Percentiles rank a stretch among this genome's conserved stretches.
Evolutionary conservation across 169 alveolate genomes (phyloP).

Genomic region (Plasmodium relictum): DNA sequence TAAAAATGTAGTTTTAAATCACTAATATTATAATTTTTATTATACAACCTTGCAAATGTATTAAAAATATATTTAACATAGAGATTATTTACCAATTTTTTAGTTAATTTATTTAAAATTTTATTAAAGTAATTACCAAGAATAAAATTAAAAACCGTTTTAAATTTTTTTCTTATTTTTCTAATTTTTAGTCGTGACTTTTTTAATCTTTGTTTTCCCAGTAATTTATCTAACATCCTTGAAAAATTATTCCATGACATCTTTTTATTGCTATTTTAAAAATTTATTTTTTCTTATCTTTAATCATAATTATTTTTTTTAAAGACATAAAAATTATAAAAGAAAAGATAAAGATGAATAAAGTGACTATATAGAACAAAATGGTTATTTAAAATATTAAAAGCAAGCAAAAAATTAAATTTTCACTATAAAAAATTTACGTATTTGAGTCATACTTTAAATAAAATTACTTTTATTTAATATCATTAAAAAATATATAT

Average conservation of each 20-base stretch:
- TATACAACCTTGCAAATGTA: conserved; percentile 27
- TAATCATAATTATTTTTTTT: conserved; percentile 44
- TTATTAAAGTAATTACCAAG: conserved; percentile 16
- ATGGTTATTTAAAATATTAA: conserved; percentile 6
- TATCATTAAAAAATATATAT: too few relatives aligned
- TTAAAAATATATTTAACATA: conserved; percentile 42
- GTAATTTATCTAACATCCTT: conserved; percentile 14
- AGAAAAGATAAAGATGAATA: conserved; percentile 16
- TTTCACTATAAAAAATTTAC: background rate
- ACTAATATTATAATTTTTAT: conserved; percentile 21
- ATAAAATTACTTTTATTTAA: too few relatives aligned
- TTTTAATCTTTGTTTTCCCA: conserved; percentile 37
- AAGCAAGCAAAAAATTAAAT: background rate
- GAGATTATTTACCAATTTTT: conserved; percentile 14
- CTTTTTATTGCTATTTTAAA: conserved; percentile 27
- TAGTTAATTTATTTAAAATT: conserved; percentile 23
- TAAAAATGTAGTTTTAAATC: conserved; percentile 10
- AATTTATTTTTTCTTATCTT: conserved; percentile 16
- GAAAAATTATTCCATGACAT: conserved; percentile 60
- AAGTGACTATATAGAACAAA: conserved; percentile 36
- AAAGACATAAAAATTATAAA: background rate
- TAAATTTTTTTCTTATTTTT: conserved; percentile 18
- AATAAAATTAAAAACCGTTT: conserved; percentile 20
- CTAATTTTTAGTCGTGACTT: conserved; percentile 11
- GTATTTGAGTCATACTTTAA: too few relatives aligned